Conservation (phyloP, 352 stramenopile species). For the Phytopythium helicoides region DNA sequence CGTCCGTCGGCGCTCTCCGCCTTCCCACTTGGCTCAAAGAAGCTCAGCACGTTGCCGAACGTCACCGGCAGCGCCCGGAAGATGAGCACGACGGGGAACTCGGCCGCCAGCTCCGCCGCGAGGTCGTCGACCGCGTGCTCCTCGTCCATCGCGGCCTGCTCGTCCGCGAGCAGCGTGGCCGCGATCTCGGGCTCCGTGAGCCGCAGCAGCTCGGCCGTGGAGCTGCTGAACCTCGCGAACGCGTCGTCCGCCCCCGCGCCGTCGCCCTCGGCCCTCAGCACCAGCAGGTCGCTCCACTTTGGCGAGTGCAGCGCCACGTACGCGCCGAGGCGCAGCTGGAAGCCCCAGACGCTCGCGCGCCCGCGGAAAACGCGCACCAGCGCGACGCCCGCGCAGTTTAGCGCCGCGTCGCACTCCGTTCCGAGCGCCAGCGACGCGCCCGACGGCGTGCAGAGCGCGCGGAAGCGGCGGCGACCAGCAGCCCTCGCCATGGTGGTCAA, state of each 20-base stretch:
- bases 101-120: slow-evolving; percentile 59
- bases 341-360: slow-evolving; percentile 68
- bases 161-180: not conserved
- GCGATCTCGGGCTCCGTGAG: slow-evolving; percentile 35
- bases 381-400: slow-evolving; percentile 76
- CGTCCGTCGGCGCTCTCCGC: slow-evolving; percentile 16
- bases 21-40: slow-evolving; percentile 46
- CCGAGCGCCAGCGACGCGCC: slow-evolving; percentile 68
- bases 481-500: slow-evolving; percentile 11
- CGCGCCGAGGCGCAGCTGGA: slow-evolving; percentile 52
- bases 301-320: slow-evolving; percentile 84
- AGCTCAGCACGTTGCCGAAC: slow-evolving; percentile 74
- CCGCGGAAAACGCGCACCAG: slow-evolving; percentile 82
- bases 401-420: slow-evolving; percentile 35
- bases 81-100: slow-evolving; percentile 74
- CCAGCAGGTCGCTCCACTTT: slow-evolving; percentile 76
- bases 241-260: slow-evolving; percentile 16
- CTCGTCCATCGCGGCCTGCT: slow-evolving; percentile 37
- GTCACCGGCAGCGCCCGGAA: slow-evolving; percentile 63
- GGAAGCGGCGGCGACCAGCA: slow-evolving; percentile 16
- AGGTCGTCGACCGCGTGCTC: slow-evolving; percentile 50
- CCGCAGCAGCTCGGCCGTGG: slow-evolving; percentile 40
- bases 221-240: slow-evolving; percentile 51
- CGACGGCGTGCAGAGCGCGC: slow-evolving; percentile 45
- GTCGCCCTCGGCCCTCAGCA: slow-evolving; percentile 29